These are phyloP conservation scores for Pleurotus citrinopileatus DNA, from an alignment of 768 basidiomycete genomes.

Conservation along the genomic window DNA sequence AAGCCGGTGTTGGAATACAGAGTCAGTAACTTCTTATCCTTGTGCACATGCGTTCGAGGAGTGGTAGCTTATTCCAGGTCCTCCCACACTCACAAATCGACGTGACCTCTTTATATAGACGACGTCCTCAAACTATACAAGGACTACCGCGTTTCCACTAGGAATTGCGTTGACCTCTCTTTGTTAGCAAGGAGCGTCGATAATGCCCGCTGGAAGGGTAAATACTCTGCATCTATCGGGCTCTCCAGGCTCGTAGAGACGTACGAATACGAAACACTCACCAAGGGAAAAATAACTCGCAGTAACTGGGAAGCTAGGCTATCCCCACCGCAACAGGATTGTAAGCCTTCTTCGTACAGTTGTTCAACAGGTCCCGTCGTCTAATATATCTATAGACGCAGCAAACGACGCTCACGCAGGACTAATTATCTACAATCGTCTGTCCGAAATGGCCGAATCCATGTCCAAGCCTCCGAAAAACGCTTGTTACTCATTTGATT, in stretches of 20 bases:
- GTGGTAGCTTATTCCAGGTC: constrained; percentile 8
- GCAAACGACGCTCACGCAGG: constrained; percentile 72
- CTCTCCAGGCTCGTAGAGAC: constrained; percentile 62
- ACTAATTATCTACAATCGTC: constrained; percentile 45
- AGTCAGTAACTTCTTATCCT: constrained; percentile 31
- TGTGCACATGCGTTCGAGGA: constrained; percentile 1
- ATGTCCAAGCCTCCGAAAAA: constrained; percentile 32
- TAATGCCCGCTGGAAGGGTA: constrained; percentile 70
- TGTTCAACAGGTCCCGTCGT: constrained; percentile 15
- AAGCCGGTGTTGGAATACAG: constrained; percentile 76
- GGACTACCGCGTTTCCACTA: constrained; percentile 40
- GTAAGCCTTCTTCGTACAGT: constrained; percentile 37
- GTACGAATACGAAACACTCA: constrained; percentile 50
- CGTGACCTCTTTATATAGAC: too few species aligned
- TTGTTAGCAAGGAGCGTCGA: constrained; percentile 70
- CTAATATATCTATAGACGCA: constrained; percentile 46
- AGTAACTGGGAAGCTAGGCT: constrained; percentile 71
- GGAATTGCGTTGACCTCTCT: constrained; percentile 66
- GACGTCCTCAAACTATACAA: constrained; percentile 66
- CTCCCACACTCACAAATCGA: not conserved
- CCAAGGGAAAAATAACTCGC: constrained; percentile 57
- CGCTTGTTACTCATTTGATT: constrained; percentile 58
- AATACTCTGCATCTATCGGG: constrained; percentile 57
- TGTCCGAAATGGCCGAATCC: constrained; percentile 39
- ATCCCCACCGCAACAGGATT: constrained; percentile 47